Evolutionary conservation across 305 asterid genomes (phyloP).

Genomic region (Withania somnifera): DNA sequence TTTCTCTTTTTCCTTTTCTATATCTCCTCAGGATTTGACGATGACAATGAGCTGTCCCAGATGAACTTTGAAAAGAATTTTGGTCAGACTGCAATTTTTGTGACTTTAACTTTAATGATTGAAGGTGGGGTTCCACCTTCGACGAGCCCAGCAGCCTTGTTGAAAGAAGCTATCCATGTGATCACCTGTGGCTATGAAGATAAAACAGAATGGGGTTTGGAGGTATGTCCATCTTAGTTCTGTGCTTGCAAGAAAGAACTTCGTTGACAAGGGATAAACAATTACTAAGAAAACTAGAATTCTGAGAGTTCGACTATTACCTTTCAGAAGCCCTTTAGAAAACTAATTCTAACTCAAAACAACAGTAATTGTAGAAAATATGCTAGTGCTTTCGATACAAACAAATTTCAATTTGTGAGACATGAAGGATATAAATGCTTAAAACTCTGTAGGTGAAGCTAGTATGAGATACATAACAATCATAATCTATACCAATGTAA

Average conservation of each 20-base stretch:
- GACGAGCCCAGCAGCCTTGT: slow-evolving; percentile 41
- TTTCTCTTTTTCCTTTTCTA: too few relatives aligned
- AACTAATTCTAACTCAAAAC: background rate
- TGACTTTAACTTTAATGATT: slow-evolving; percentile 69
- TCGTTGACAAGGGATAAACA: background rate
- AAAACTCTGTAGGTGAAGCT: background rate
- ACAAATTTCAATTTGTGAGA: background rate
- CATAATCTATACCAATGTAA: background rate
- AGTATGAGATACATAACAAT: background rate
- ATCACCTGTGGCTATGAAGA: slow-evolving; percentile 81
- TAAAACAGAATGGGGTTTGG: slow-evolving; percentile 92
- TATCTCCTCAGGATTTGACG: too few relatives aligned
- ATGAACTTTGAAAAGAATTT: slow-evolving; percentile 69
- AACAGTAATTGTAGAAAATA: background rate
- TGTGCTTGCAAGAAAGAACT: background rate
- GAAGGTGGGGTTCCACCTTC: slow-evolving; percentile 78
- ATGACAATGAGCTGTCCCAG: too few relatives aligned
- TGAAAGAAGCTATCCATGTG: slow-evolving; percentile 84
- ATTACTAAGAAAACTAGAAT: background rate
- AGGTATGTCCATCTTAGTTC: slow-evolving; percentile 31
- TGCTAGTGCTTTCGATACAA: background rate
- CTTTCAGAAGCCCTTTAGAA: background rate
- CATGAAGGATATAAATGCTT: background rate
- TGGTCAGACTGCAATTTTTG: slow-evolving; percentile 72
- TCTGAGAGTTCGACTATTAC: background rate